Base-by-base conservation (phyloP, 305 asterid species). In the Fraxinus paxiana region DNA sequence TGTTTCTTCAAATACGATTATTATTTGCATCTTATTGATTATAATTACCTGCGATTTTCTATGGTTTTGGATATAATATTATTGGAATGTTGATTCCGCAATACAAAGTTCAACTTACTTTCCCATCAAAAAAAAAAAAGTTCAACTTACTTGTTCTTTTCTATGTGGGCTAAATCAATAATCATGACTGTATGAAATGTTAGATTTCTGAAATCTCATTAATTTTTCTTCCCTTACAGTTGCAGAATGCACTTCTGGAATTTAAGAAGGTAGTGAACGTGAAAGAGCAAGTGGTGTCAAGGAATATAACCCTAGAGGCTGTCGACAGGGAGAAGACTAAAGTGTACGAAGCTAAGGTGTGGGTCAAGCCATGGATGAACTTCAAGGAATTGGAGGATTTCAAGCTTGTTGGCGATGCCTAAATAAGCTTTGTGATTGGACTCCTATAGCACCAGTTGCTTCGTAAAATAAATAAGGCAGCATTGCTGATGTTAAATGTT, bases 251-350 rank as follows among this genome's bases (percentile, higher is more conserved):
- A 0, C 73, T 84, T 22, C 80, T 91, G 65, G 87, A 88, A 79
- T 92, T 91, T 51, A 77, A 77, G 54, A 89, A 86, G 81, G 87
- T 90, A 15, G 88, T 90, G 59, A 82, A 85, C 56, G 91, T 86
- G 71, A 84, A 87, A 80, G 85, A 88, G 85, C 97, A 92, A 76
- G 91, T 90, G 56, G 96, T 92, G 75, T 46, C 93, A 6, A 93
- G 97, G 7, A 87, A 75, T 61, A 88, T 92, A 22, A 88, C 91
- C 2, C 78, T 90, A n/a, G 96, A 92, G 82, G 96, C 88, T 1
- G 61, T 22, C 51, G 91, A 92, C 79, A 90, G 89, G 46, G 88
- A 88, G 59, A 38, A 87, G 84, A 92, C 83, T 84, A 90, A 89
- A 84, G 75, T 79, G 1, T 92, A 90, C 8, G 97, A 91, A 83